These are phyloP conservation scores for Chaetoceros tenuissimus DNA, from an alignment of 108 stramenopile species.

Conservation along the genomic window DNA sequence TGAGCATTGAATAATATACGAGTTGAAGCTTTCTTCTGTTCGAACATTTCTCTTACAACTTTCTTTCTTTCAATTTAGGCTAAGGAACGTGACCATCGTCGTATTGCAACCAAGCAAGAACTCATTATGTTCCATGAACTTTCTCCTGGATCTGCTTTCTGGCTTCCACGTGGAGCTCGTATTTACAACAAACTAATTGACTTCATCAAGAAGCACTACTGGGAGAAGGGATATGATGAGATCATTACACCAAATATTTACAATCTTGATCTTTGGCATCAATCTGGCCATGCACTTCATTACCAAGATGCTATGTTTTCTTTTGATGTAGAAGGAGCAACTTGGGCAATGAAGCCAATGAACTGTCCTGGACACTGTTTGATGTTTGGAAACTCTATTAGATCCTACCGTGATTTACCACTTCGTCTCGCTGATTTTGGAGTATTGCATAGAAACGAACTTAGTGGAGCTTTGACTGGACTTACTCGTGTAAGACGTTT, in stretches of 20 bases:
- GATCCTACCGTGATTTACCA: constrained; percentile 96
- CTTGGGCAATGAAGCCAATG: constrained; percentile 99
- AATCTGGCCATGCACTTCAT: constrained; percentile 96
- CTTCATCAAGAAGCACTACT: constrained; percentile 93
- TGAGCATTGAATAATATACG: no score
- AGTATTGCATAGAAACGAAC: constrained; percentile 96
- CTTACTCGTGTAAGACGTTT: constrained; percentile 99
- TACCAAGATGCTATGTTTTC: constrained; percentile 98
- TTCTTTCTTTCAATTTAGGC: constrained; percentile 49
- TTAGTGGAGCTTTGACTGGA: constrained; percentile 93
- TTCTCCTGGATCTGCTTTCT: constrained; percentile 96
- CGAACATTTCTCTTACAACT: no score
- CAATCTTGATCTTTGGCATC: constrained; percentile 97
- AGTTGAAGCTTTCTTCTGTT: no score
- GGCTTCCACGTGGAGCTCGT: constrained; percentile 96
- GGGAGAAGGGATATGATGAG: constrained; percentile 95
- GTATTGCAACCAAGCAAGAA: constrained; percentile 88
- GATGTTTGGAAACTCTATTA: constrained; percentile 83
- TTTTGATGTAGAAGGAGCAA: constrained; percentile 89
- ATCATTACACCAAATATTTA: constrained; percentile 98
- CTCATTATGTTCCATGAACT: constrained; percentile 96
- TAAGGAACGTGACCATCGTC: constrained; percentile 95
- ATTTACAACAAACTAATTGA: constrained; percentile 97
- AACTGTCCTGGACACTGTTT: constrained; percentile 99
- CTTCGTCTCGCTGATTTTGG: constrained; percentile 98